Conservation (phyloP, 192 early-diverging fungal species). For the Backusella tarrabulga region DNA sequence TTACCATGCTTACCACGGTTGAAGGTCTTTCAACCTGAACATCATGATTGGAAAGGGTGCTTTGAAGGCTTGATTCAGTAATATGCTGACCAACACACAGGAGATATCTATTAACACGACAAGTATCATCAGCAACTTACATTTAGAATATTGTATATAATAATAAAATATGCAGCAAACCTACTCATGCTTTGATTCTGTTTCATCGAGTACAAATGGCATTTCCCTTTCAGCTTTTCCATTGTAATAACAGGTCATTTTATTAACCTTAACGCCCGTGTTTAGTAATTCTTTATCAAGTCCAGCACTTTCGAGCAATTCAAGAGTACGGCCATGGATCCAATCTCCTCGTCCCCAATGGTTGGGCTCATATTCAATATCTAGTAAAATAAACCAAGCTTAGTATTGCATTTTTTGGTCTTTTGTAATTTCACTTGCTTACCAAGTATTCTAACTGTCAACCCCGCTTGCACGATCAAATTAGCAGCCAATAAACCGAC, state of each 20-base stretch:
- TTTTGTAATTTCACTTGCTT: background rate
- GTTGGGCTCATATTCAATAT: slow-evolving; percentile 31
- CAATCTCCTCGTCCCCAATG: slow-evolving; percentile 36
- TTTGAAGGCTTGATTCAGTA: slow-evolving; percentile 29
- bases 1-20: slow-evolving; percentile 19
- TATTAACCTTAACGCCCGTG: slow-evolving; percentile 24
- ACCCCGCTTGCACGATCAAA: slow-evolving; percentile 17
- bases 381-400: background rate
- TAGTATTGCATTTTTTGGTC: background rate
- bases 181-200: slow-evolving; percentile 27
- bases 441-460: slow-evolving; percentile 27
- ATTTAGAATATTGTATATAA: background rate
- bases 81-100: slow-evolving; percentile 37
- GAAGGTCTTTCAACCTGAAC: slow-evolving; percentile 28
- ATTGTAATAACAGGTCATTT: slow-evolving; percentile 19
- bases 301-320: slow-evolving; percentile 23
- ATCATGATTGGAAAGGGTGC: slow-evolving; percentile 16
- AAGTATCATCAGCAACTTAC: background rate
- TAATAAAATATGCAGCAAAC: background rate
- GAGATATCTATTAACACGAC: slow-evolving; percentile 11
- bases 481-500: slow-evolving; percentile 31
- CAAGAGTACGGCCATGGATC: slow-evolving; percentile 31
- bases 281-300: slow-evolving; percentile 19
- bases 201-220: slow-evolving; percentile 26
- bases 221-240: slow-evolving; percentile 7